These are phyloP conservation scores for Vigna mungo DNA, from an alignment of 306 rosid genomes.

Conservation along the genomic window DNA sequence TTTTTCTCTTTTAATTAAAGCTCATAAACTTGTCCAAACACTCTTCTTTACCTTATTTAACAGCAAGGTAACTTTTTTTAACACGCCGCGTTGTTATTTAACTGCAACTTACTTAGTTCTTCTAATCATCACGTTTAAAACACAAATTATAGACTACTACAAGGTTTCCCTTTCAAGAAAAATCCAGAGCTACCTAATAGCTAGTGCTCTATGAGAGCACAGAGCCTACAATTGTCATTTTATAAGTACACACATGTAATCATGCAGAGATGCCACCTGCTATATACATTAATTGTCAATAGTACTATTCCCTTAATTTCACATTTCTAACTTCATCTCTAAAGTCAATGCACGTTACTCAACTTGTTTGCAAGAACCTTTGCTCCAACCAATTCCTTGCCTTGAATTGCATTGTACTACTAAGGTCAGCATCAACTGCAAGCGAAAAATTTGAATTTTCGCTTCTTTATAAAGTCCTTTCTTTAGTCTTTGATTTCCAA, in stretches of 20 bases:
- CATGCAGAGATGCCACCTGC: background rate
- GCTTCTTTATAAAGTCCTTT: background rate
- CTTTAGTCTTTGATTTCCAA: constrained; percentile 15
- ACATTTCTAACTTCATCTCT: background rate
- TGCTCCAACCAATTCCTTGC: constrained; percentile 20
- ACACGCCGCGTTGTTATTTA: background rate
- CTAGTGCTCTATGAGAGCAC: background rate
- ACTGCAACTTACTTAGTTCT: background rate
- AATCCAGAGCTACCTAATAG: background rate
- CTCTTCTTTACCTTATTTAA: background rate
- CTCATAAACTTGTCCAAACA: background rate
- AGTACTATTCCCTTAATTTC: background rate
- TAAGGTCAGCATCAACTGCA: too few relatives aligned
- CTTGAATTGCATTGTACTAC: background rate
- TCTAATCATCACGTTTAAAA: constrained; percentile 11
- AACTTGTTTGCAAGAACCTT: constrained; percentile 9
- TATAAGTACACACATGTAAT: background rate
- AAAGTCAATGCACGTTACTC: constrained; percentile 44
- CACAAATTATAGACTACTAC: background rate
- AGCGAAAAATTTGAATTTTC: constrained; percentile 35
- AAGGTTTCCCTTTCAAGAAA: background rate
- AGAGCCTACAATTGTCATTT: constrained; percentile 20
- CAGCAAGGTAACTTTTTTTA: background rate
- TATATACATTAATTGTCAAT: background rate
- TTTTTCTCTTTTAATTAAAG: background rate